Conservation (phyloP, 768 basidiomycete genomes). For the Tricholoma bakamatsutake region DNA sequence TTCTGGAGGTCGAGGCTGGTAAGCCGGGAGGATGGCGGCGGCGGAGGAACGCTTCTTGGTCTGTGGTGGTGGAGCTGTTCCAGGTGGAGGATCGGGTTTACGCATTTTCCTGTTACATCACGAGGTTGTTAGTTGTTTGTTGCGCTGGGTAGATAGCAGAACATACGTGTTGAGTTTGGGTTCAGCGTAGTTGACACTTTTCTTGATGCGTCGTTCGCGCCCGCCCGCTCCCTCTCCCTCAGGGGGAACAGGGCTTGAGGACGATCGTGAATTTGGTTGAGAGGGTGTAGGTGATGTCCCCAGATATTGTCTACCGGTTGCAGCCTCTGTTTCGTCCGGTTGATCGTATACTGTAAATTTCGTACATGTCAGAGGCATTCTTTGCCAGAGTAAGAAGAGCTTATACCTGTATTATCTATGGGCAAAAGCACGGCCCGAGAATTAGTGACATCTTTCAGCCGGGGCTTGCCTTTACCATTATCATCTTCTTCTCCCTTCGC, state of each 20-base stretch:
- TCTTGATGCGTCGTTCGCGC: conserved; percentile 57
- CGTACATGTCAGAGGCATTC: not conserved
- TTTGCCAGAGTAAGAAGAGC: not conserved
- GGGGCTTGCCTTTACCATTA: conserved; percentile 34
- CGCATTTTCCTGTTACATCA: conserved; percentile 71
- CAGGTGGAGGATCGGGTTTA: conserved; percentile 60
- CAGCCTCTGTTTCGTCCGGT: conserved; percentile 10
- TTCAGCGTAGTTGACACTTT: conserved; percentile 83
- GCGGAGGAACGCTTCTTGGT: conserved; percentile 43
- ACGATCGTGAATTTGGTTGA: conserved; percentile 44
- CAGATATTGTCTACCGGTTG: conserved; percentile 15
- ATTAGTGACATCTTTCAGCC: conserved; percentile 63
- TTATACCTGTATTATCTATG: conserved; percentile 38
- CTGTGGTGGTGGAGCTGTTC: conserved; percentile 18
- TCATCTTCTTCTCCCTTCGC: conserved; percentile 25
- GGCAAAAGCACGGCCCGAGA: conserved; percentile 40
- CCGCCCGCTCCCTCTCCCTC: conserved; percentile 32
- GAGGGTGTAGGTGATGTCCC: conserved; percentile 32
- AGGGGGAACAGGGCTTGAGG: conserved; percentile 37
- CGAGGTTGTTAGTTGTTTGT: not conserved
- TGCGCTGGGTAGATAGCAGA: not conserved
- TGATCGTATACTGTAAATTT: conserved; percentile 14
- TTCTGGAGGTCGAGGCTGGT: conserved; percentile 20
- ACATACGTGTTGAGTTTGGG: conserved; percentile 85
- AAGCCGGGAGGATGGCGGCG: conserved; percentile 31